A percentile compares a stretch with the other conserved stretches of the same genome.
phyloP scores from a whole-genome alignment of 2,329 filamentous ascomycete species.

The Colletotrichum sidae region DNA sequence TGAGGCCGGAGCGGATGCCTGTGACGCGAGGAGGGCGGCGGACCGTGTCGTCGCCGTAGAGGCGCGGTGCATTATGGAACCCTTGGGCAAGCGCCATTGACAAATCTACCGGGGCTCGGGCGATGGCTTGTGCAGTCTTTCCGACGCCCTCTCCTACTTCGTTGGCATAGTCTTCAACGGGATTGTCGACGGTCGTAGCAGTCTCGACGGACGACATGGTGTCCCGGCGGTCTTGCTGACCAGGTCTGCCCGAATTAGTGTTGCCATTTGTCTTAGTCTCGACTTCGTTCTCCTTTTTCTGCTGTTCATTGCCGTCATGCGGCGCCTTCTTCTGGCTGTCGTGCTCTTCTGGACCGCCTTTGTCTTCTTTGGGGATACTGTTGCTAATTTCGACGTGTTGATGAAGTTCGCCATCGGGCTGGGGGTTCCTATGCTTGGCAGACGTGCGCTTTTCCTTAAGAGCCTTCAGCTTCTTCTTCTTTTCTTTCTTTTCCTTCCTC shows the following conservation, averaged over 20 bases:
- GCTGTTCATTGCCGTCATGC: slow-evolving; percentile 12
- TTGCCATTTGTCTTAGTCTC: slow-evolving; percentile 14
- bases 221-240: slow-evolving; percentile 33
- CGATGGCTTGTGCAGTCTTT: slow-evolving; percentile 63
- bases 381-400: slow-evolving; percentile 37
- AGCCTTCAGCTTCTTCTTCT: slow-evolving; percentile 57
- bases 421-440: slow-evolving; percentile 20
- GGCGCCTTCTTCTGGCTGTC: slow-evolving; percentile 15
- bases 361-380: slow-evolving; percentile 4
- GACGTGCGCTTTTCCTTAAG: slow-evolving; percentile 40
- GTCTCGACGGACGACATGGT: slow-evolving; percentile 37
- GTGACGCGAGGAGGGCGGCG: slow-evolving; percentile 72
- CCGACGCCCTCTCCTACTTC: slow-evolving; percentile 65
- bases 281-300: neutral
- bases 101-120: slow-evolving; percentile 69
- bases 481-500: slow-evolving; percentile 62
- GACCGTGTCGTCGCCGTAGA: slow-evolving; percentile 79
- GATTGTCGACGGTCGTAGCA: slow-evolving; percentile 40
- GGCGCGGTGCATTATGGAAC: slow-evolving; percentile 76
- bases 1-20: slow-evolving; percentile 72
- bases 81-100: slow-evolving; percentile 73
- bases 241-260: slow-evolving; percentile 17
- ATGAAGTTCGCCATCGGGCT: slow-evolving; percentile 29
- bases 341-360: slow-evolving; percentile 5
- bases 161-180: slow-evolving; percentile 56